Evolutionary conservation across 306 rosid species (phyloP).

Genomic region (Urtica urens): DNA sequence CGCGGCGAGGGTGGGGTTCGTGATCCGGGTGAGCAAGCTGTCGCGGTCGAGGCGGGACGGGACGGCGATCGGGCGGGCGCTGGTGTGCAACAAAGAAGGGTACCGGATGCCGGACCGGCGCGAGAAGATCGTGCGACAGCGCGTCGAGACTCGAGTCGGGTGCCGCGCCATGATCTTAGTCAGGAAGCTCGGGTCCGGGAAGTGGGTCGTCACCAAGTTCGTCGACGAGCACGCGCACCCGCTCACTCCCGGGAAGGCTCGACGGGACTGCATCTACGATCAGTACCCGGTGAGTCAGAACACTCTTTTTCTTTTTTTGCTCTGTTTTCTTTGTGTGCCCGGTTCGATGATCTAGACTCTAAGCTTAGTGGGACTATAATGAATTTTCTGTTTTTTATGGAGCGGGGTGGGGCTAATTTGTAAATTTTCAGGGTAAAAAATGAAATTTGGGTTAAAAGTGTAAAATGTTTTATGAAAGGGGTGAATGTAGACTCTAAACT

Average conservation of each 20-base stretch:
- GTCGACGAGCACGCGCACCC: conserved; percentile 84
- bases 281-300: conserved; percentile 71
- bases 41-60: conserved; percentile 95
- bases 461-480: too few species aligned
- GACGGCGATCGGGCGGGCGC: conserved; percentile 84
- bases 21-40: conserved; percentile 92
- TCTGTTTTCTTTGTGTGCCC: neutral
- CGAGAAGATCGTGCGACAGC: conserved; percentile 84
- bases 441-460: too few species aligned
- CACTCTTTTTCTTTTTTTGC: conserved; percentile 2
- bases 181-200: conserved; percentile 71
- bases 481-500: too few species aligned
- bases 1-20: conserved; percentile 67
- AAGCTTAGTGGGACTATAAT: too few species aligned
- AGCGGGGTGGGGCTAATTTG: too few species aligned
- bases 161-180: conserved; percentile 94
- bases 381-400: too few species aligned
- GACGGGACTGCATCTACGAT: conserved; percentile 71
- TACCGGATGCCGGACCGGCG: conserved; percentile 94
- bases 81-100: conserved; percentile 97
- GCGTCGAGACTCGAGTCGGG: conserved; percentile 96
- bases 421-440: too few species aligned
- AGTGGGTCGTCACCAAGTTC: conserved; percentile 81
- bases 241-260: conserved; percentile 63
- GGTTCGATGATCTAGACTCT: neutral